A percentile compares a stretch with the other conserved stretches of the same genome.
phyloP scores from a whole-genome alignment of 2,329 filamentous ascomycete species.

The Trichoderma cornu-damae region DNA sequence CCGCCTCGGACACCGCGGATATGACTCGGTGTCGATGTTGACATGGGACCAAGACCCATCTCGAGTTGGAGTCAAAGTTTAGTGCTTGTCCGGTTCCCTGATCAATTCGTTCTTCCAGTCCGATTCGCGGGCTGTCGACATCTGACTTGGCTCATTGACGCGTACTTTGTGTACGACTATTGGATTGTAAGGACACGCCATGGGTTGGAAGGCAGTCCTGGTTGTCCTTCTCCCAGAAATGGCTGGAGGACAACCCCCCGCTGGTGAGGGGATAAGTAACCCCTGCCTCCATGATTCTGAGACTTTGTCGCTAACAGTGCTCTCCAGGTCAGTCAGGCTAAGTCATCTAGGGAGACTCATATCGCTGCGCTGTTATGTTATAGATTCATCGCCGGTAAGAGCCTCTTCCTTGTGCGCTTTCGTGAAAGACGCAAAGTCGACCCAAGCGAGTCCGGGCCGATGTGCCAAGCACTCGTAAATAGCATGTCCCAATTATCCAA shows the following conservation, averaged over 20 bases:
- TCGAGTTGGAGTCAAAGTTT: constrained; percentile 90
- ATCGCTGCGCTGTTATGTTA: not conserved
- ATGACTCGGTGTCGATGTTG: constrained; percentile 6
- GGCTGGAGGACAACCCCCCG: constrained; percentile 46
- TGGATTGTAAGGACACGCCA: constrained; percentile 35
- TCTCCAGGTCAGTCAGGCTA: constrained; percentile 22
- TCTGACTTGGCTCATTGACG: not conserved
- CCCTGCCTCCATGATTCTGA: constrained; percentile 18
- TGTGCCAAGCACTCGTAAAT: not conserved
- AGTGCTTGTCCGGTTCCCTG: constrained; percentile 66
- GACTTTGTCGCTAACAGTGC: constrained; percentile 27
- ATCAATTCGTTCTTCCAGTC: constrained; percentile 15
- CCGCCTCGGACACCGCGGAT: not conserved
- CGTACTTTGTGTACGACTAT: constrained; percentile 9
- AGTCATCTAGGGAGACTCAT: not conserved
- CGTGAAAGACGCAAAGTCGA: not conserved
- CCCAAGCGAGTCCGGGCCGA: not conserved
- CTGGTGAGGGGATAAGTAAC: constrained; percentile 47
- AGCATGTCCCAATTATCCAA: not conserved
- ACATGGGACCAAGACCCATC: constrained; percentile 68
- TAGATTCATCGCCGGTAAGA: not conserved
- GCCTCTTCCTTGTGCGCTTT: not conserved
- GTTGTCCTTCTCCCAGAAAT: constrained; percentile 48
- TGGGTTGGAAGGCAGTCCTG: constrained; percentile 39
- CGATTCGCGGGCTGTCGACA: constrained; percentile 15